Evolutionary conservation across 2,329 filamentous ascomycete genomes (phyloP).

Genomic region (Alternaria triticimaculans): DNA sequence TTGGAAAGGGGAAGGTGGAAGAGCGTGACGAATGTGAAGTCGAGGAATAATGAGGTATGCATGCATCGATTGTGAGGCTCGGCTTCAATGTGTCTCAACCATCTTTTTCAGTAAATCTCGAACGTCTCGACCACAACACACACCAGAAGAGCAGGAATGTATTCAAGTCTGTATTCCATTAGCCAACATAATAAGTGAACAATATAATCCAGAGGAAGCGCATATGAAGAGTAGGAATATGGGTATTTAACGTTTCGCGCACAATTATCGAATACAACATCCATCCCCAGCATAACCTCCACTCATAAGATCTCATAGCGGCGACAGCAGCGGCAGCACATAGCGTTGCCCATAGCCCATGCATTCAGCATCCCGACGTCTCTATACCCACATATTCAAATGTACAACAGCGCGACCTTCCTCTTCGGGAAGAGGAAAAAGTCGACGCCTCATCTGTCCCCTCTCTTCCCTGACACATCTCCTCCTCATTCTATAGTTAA

Average conservation of each 20-base stretch:
- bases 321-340: neutral
- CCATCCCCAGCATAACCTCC: neutral
- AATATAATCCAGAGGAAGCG: neutral
- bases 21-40: neutral
- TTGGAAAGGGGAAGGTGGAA: neutral
- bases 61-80: no score
- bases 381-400: neutral
- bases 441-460: neutral
- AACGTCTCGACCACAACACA: no score
- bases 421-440: neutral
- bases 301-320: neutral
- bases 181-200: no score
- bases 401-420: neutral
- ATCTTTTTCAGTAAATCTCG: no score
- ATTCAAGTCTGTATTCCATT: no score
- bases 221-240: neutral
- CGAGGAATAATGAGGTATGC: neutral
- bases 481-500: neutral
- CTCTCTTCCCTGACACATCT: neutral
- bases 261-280: neutral
- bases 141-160: no score
- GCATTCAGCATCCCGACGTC: neutral
- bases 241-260: neutral
- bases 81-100: no score
- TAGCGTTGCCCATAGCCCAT: neutral